Conservation (phyloP, 495 filamentous ascomycete species). For the Penicillium macrosclerotiorum region DNA sequence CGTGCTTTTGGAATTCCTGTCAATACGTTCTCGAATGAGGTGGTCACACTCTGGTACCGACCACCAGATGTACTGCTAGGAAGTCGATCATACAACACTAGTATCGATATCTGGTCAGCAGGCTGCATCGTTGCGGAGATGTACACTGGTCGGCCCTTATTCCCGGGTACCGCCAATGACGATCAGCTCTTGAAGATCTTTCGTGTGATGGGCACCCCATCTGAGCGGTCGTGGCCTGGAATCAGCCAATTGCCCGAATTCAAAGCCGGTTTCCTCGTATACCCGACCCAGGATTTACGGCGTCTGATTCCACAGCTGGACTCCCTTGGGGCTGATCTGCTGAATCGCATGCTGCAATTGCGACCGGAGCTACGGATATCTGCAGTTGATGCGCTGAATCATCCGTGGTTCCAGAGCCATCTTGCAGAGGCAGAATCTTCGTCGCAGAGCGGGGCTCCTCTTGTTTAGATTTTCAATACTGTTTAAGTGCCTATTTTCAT, state of each 20-base stretch:
- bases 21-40: conserved; percentile 97
- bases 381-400: conserved; percentile 77
- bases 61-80: conserved; percentile 92
- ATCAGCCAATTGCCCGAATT: conserved; percentile 90
- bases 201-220: conserved; percentile 94
- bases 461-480: too few species aligned
- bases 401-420: conserved; percentile 95
- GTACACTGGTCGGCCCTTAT: conserved; percentile 89
- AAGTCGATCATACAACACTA: conserved; percentile 90
- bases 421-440: too few species aligned
- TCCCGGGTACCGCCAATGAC: conserved; percentile 94
- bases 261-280: conserved; percentile 89
- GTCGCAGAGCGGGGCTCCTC: too few species aligned
- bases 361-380: conserved; percentile 88
- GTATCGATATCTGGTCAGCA: conserved; percentile 97
- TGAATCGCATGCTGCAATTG: conserved; percentile 87
- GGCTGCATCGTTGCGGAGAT: conserved; percentile 99
- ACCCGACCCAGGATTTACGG: conserved; percentile 86
- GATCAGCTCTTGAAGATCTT: conserved; percentile 95
- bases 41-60: conserved; percentile 95
- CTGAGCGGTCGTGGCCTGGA: conserved; percentile 88
- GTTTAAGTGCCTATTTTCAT: too few species aligned
- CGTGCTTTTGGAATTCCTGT: conserved; percentile 95
- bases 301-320: conserved; percentile 90
- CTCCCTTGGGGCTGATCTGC: conserved; percentile 74